Percentiles rank a stretch among this genome's conserved stretches.
Conservation (phyloP, 2,329 filamentous ascomycete species). For the Neonectria ditissima region DNA sequence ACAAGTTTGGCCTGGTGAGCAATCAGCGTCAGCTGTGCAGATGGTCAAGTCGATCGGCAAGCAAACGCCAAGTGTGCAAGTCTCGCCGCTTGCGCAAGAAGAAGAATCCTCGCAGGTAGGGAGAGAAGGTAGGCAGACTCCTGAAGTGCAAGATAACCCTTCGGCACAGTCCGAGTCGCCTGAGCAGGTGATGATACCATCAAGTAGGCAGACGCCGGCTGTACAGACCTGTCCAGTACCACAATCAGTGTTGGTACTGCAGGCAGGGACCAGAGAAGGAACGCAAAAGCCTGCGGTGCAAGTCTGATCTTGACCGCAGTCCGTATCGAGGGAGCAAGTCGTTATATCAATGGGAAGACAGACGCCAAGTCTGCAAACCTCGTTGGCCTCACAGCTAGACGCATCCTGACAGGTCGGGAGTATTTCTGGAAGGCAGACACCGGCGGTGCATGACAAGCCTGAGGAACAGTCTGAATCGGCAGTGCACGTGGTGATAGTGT, state of each 20-base stretch:
- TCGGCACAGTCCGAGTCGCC: neutral
- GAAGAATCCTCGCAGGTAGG: neutral
- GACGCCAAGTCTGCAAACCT: neutral
- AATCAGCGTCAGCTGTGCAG: neutral
- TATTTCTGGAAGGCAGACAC: conserved; percentile 3
- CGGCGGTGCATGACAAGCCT: conserved; percentile 2
- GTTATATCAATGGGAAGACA: conserved; percentile 1
- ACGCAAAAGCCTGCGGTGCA: conserved; percentile 14
- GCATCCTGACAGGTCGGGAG: neutral
- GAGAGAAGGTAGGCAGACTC: conserved; percentile 9
- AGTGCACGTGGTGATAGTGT: neutral
- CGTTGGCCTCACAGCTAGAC: neutral
- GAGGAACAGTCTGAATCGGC: neutral
- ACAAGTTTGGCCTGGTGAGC: neutral
- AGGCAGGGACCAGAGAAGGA: neutral
- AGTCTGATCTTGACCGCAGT: neutral
- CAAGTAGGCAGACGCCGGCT: conserved; percentile 8
- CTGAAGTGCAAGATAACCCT: neutral
- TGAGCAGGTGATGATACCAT: neutral
- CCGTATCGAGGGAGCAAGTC: neutral
- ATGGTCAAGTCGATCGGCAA: neutral
- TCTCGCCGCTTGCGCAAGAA: neutral
- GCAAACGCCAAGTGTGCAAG: conserved; percentile 11
- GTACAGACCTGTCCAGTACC: neutral
- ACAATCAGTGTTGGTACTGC: neutral